phyloP scores from a whole-genome alignment of 306 rosid genomes.

The Pyrus betulifolia region DNA sequence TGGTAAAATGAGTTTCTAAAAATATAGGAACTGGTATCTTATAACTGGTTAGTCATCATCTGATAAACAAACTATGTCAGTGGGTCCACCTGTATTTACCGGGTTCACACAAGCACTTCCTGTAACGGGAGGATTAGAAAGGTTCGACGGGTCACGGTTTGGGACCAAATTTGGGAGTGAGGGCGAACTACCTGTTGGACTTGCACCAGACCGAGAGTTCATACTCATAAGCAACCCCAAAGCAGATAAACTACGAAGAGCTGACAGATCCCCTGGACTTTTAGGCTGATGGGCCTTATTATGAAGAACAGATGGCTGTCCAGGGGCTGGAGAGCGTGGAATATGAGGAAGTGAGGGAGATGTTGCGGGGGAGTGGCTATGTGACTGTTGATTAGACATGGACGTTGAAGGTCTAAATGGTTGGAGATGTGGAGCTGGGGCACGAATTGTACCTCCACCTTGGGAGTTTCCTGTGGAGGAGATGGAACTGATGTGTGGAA shows the following conservation, averaged over 20 bases:
- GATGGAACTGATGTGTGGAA: conserved; percentile 29
- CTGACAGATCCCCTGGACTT: conserved; percentile 13
- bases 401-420: conserved; percentile 47
- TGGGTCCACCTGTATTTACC: conserved; percentile 10
- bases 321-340: conserved; percentile 13
- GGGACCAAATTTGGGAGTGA: conserved; percentile 8
- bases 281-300: conserved; percentile 13
- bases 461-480: conserved; percentile 31
- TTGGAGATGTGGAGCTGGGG: conserved; percentile 73
- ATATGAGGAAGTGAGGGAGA: conserved; percentile 21
- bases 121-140: conserved; percentile 12
- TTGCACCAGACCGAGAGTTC: conserved; percentile 25
- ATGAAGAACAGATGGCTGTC: conserved; percentile 20
- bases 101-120: conserved; percentile 17
- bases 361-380: conserved; percentile 16
- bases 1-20: neutral
- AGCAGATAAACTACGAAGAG: conserved; percentile 20
- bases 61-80: conserved; percentile 67
- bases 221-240: conserved; percentile 17
- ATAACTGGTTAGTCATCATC: conserved; percentile 59
- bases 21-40: neutral
- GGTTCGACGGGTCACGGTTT: conserved; percentile 5
- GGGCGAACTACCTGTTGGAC: conserved; percentile 12
- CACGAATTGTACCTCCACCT: conserved; percentile 37
- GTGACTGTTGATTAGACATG: conserved; percentile 34